Evolutionary conservation across 495 filamentous ascomycete species (phyloP).

Genomic region (Jackrogersella minutella): DNA sequence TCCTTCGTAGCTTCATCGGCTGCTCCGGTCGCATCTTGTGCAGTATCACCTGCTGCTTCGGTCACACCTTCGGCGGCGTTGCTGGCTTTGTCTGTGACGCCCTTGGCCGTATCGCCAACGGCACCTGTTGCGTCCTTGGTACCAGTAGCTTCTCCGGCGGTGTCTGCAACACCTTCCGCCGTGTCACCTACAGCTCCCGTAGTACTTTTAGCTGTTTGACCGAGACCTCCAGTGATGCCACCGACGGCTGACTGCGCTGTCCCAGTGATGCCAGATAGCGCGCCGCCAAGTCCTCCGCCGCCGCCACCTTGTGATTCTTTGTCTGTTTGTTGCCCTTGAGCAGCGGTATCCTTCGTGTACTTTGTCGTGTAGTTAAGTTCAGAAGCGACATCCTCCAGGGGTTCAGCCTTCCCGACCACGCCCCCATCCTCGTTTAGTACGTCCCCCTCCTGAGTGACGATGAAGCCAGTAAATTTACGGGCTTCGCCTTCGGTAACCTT

Average conservation of each 20-base stretch:
- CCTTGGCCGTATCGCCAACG: slow-evolving; percentile 16
- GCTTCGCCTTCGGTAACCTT: slow-evolving; percentile 67
- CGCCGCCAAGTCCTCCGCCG: slow-evolving; percentile 17
- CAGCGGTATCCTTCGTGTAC: slow-evolving; percentile 18
- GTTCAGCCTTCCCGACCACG: slow-evolving; percentile 65
- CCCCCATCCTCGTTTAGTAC: slow-evolving; percentile 69
- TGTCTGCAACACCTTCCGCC: slow-evolving; percentile 20
- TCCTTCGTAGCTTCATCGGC: slow-evolving; percentile 8
- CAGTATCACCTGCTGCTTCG: slow-evolving; percentile 23
- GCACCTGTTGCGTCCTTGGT: slow-evolving; percentile 13
- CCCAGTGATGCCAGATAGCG: slow-evolving; percentile 22
- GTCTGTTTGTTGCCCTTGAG: slow-evolving; percentile 11
- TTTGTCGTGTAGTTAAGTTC: slow-evolving; percentile 42
- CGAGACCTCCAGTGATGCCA: slow-evolving; percentile 24
- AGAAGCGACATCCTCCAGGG: slow-evolving; percentile 45
- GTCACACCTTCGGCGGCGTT: slow-evolving; percentile 18
- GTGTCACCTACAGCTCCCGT: slow-evolving; percentile 23
- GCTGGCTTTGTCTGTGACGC: slow-evolving; percentile 9
- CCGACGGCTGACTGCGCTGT: slow-evolving; percentile 24
- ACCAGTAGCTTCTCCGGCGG: slow-evolving; percentile 22
- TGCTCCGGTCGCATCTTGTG: slow-evolving; percentile 45
- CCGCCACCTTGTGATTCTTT: background rate
- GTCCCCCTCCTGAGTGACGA: slow-evolving; percentile 68
- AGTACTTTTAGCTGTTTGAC: slow-evolving; percentile 17
- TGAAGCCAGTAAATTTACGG: slow-evolving; percentile 62